Percentiles rank a stretch among this genome's conserved stretches.
Conservation (phyloP, 2,329 filamentous ascomycete genomes). For the Kalmusia sp. region DNA sequence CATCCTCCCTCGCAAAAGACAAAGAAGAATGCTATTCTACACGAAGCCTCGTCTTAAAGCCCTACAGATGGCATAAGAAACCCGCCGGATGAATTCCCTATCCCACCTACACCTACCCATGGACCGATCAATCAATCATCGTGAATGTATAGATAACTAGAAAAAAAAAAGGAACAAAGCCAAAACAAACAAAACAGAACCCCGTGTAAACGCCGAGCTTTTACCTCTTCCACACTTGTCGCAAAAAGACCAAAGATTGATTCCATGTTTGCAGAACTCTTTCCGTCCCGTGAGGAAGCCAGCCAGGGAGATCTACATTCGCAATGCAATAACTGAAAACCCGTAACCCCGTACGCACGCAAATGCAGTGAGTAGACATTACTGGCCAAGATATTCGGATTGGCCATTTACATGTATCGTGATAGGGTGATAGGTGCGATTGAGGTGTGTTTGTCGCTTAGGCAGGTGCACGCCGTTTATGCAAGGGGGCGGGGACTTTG, state of each 20-base stretch:
- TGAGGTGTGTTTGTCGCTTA: not conserved
- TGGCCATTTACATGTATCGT: slow-evolving; percentile 9
- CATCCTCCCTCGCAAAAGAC: not conserved
- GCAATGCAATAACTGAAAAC: slow-evolving; percentile 28
- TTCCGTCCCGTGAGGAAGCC: not conserved
- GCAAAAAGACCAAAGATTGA: slow-evolving; percentile 8
- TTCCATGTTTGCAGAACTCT: not conserved
- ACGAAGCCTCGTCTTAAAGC: not conserved
- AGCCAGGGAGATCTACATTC: slow-evolving; percentile 1
- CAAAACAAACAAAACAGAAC: not conserved
- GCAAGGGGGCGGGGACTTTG: slow-evolving; percentile 52
- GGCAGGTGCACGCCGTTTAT: no score
- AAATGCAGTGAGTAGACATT: slow-evolving; percentile 44
- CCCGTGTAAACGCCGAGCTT: slow-evolving; percentile 11
- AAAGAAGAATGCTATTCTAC: slow-evolving; percentile 11
- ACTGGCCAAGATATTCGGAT: slow-evolving; percentile 9
- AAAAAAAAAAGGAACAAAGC: not conserved
- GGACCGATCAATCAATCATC: not conserved
- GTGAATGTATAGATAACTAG: not conserved
- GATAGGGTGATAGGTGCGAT: slow-evolving; percentile 1
- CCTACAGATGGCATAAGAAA: not conserved
- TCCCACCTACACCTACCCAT: not conserved
- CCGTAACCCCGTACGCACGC: slow-evolving; percentile 35
- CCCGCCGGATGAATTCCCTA: not conserved
- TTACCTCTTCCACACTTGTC: slow-evolving; percentile 6